Conservation (phyloP, 1,139 yeast genomes). For the Geotrichum histeridarum region DNA sequence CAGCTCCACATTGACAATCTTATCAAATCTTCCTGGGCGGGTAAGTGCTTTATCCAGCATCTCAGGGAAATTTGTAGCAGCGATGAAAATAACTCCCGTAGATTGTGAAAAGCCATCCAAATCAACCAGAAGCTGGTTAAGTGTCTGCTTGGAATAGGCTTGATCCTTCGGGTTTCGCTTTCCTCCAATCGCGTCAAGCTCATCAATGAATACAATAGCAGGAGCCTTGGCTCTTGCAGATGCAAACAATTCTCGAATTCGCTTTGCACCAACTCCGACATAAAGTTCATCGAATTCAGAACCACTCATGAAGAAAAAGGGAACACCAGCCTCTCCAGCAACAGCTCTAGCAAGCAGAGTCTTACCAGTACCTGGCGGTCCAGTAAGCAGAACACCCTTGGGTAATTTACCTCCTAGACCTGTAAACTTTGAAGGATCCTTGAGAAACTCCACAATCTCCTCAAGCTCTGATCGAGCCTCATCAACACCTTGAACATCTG, state of each 20-base stretch:
- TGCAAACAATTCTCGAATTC: slow-evolving; percentile 86
- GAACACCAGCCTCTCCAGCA: slow-evolving; percentile 99
- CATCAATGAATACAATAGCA: slow-evolving; percentile 93
- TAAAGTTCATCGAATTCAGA: slow-evolving; percentile 96
- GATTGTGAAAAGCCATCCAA: slow-evolving; percentile 94
- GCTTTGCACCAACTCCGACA: slow-evolving; percentile 98
- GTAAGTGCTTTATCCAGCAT: slow-evolving; percentile 93
- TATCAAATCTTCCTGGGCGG: slow-evolving; percentile 97
- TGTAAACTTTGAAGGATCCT: slow-evolving; percentile 93
- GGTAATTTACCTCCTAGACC: slow-evolving; percentile 96
- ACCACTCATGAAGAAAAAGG: slow-evolving; percentile 97
- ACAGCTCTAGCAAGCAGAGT: slow-evolving; percentile 95
- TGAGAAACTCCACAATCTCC: slow-evolving; percentile 92
- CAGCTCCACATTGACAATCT: slow-evolving; percentile 87
- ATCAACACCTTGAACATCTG: slow-evolving; percentile 95
- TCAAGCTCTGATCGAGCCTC: slow-evolving; percentile 96
- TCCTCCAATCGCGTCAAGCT: slow-evolving; percentile 97
- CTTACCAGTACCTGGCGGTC: slow-evolving; percentile 99
- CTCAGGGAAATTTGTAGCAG: slow-evolving; percentile 98
- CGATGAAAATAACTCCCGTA: slow-evolving; percentile 89
- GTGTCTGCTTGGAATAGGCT: slow-evolving; percentile 94
- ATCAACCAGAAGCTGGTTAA: slow-evolving; percentile 91
- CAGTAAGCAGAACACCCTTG: slow-evolving; percentile 92
- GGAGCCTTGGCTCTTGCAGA: slow-evolving; percentile 96
- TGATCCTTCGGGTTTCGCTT: slow-evolving; percentile 96